Base-by-base conservation (phyloP, 805 yeast genomes). In the Metschnikowia baotianmanensis region DNA sequence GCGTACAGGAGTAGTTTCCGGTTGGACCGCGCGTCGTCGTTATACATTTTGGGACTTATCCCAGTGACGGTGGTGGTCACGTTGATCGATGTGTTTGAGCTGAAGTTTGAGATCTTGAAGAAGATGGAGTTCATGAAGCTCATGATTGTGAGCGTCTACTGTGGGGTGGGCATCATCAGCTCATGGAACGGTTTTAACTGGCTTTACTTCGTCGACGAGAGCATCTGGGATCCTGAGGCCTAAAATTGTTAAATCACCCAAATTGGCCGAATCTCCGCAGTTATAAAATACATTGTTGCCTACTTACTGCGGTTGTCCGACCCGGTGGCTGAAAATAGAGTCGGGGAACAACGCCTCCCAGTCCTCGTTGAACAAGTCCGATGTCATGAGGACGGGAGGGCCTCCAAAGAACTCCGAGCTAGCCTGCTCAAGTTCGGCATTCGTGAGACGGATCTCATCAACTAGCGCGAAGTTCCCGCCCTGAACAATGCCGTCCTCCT, bases 111-210 rank as follows among this genome's bases (percentile, higher is more conserved):
- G 43, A 36, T 80, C 1, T 66, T 86, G 45, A 74, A 75, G 39
- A 76, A 70, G 51, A 74, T 78, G 43, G 86, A 87, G 61, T 91
- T 89, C 56, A 63, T 86, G 43, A 79, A 86, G 34, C 69, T 91
- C 49, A 87, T 93, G 88, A 65, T 80, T 9, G 77, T 87, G 42
- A 86, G 96, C 48, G 82, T 87, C 6, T 91, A 91, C 63, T 87
- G 97, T 61, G 78, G 87, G 0, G 45, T 86, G 13, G 99, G 99
- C 3, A 80, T 93, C 6, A 69, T 90, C 7, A 73, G 86, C 32
- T 79, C 95, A 36, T 93, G 96, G 95, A 76, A 83, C 48, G 93
- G 95, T 6, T 76, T 89, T 50, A 80, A 86, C 45, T 90, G 96
- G 96, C 65, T 86, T 39, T 90, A 86, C 57, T 86, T 88, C 59